Conservation (phyloP, 2,329 filamentous ascomycete species). For the Aureobasidium sp. region DNA sequence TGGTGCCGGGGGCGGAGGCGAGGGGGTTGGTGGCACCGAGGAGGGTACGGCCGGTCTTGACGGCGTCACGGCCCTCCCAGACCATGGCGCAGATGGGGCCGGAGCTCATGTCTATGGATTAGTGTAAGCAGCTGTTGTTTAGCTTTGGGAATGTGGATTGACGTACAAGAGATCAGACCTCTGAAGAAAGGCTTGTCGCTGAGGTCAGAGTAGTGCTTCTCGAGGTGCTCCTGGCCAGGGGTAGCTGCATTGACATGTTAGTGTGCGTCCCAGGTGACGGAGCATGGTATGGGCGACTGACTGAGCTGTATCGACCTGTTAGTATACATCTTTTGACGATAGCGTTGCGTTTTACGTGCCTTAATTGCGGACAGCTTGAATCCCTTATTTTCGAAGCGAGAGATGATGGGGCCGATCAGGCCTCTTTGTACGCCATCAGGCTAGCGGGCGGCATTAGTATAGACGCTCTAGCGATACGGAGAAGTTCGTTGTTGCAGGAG, state of each 20-base stretch:
- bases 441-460: not conserved
- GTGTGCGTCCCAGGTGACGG: no score
- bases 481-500: no score
- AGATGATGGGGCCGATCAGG: constrained; percentile 95
- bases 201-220: constrained; percentile 95
- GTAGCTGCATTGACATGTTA: not conserved
- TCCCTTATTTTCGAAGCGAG: constrained; percentile 95
- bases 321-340: not conserved
- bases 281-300: not conserved
- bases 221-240: constrained; percentile 84
- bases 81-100: constrained; percentile 99
- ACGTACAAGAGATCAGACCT: constrained; percentile 83
- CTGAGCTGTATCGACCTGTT: not conserved
- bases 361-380: constrained; percentile 99
- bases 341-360: constrained; percentile 43
- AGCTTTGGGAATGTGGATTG: not conserved
- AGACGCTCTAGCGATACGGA: not conserved
- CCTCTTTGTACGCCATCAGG: constrained; percentile 94
- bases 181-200: constrained; percentile 94
- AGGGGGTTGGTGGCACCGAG: constrained; percentile 99
- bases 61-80: constrained; percentile 97
- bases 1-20: constrained; percentile 90
- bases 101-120: constrained; percentile 75
- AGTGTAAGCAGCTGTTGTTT: constrained; percentile 21
- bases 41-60: constrained; percentile 95